Conservation (phyloP, 805 yeast species). For the Starmerella vitae region DNA sequence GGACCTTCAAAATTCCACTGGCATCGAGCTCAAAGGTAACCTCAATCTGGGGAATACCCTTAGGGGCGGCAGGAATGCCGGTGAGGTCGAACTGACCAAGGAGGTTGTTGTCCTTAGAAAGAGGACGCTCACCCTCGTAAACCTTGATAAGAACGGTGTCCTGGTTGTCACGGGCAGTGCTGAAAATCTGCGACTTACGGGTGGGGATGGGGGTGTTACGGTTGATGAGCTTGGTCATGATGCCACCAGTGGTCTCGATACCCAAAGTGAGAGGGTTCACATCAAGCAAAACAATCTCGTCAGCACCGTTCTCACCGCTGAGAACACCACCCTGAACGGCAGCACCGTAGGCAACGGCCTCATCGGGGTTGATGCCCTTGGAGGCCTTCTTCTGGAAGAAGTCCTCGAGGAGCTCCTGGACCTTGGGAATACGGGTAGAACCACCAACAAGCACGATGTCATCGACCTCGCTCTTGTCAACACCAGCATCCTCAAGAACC, state of each 20-base stretch:
- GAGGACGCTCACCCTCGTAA: constrained; percentile 90
- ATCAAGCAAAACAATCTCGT: constrained; percentile 77
- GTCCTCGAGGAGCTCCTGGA: constrained; percentile 80
- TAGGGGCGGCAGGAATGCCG: constrained; percentile 82
- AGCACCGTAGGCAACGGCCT: constrained; percentile 99
- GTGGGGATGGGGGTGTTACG: constrained; percentile 95
- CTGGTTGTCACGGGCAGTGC: constrained; percentile 93
- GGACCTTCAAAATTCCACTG: constrained; percentile 72
- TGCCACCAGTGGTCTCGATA: constrained; percentile 95
- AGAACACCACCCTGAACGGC: constrained; percentile 98
- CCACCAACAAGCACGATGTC: constrained; percentile 98
- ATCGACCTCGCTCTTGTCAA: constrained; percentile 73
- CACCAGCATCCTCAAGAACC: constrained; percentile 85
- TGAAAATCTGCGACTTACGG: constrained; percentile 85
- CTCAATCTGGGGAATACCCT: constrained; percentile 84
- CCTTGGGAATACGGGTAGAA: constrained; percentile 97
- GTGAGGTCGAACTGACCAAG: constrained; percentile 77
- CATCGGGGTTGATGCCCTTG: constrained; percentile 97
- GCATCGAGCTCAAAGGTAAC: constrained; percentile 82
- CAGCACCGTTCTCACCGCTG: constrained; percentile 89
- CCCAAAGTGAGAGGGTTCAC: constrained; percentile 90
- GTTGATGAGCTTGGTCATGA: constrained; percentile 88
- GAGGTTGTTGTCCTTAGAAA: constrained; percentile 84
- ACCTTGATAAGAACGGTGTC: constrained; percentile 91
- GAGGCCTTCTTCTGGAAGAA: constrained; percentile 89